phyloP scores from a whole-genome alignment of 2,329 filamentous ascomycete species.

The Cladophialophora exuberans region DNA sequence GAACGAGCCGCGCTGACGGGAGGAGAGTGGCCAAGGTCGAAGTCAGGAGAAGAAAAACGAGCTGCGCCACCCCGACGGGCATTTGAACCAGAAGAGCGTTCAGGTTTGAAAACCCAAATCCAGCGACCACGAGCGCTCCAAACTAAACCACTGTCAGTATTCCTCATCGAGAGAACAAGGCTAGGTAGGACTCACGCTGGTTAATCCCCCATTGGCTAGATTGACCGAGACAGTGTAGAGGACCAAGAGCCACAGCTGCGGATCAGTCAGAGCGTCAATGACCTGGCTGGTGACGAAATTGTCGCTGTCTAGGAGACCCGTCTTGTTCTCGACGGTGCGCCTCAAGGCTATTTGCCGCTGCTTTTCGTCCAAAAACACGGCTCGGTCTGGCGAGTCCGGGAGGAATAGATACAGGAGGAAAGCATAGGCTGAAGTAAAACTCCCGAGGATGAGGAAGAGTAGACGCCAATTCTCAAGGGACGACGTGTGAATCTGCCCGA shows the following conservation, averaged over 20 bases:
- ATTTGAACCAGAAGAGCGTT: constrained; percentile 41
- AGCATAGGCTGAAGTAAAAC: constrained; percentile 36
- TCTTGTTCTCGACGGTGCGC: constrained; percentile 55
- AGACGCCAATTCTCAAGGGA: constrained; percentile 49
- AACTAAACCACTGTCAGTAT: constrained; percentile 35
- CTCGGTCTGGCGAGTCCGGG: constrained; percentile 53
- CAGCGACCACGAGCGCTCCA: constrained; percentile 40
- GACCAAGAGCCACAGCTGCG: constrained; percentile 63
- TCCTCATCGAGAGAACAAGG: neutral
- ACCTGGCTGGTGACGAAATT: constrained; percentile 52
- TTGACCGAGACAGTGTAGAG: constrained; percentile 57
- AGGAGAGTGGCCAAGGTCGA: constrained; percentile 37
- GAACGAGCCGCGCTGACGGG: constrained; percentile 36
- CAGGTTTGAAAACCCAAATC: constrained; percentile 44
- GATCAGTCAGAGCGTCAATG: constrained; percentile 53
- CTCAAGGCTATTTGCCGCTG: constrained; percentile 55
- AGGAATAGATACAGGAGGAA: constrained; percentile 43
- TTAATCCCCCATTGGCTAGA: constrained; percentile 60
- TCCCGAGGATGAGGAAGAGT: constrained; percentile 56
- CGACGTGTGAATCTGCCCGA: constrained; percentile 39
- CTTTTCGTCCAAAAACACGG: constrained; percentile 45
- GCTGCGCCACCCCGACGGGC: constrained; percentile 39
- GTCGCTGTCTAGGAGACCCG: constrained; percentile 56
- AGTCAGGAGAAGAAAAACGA: constrained; percentile 40
- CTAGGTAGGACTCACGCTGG: constrained; percentile 44